phyloP scores from a whole-genome alignment of 2,329 filamentous ascomycete genomes.

The Diaporthe batatas region DNA sequence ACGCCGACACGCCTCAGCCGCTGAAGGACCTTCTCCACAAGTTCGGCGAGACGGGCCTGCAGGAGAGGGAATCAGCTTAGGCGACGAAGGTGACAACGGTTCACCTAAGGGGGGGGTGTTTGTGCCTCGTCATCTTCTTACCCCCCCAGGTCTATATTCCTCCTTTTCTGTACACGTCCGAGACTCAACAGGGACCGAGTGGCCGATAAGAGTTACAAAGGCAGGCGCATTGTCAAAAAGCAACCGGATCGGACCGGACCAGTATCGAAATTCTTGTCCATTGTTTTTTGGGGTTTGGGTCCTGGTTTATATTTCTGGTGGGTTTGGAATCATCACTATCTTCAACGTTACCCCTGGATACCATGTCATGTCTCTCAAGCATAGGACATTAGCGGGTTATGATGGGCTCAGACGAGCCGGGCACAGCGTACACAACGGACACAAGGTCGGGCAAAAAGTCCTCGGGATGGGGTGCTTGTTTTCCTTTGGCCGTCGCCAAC shows the following conservation, averaged over 20 bases:
- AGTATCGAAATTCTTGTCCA: constrained; percentile 29
- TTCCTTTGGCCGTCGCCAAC: background rate
- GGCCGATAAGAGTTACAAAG: constrained; percentile 2
- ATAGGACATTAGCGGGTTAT: constrained; percentile 13
- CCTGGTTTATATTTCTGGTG: background rate
- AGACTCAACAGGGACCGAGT: background rate
- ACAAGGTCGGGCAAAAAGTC: constrained; percentile 8
- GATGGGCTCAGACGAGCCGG: constrained; percentile 7
- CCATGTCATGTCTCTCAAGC: constrained; percentile 15
- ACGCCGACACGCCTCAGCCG: constrained; percentile 40
- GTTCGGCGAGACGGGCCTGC: constrained; percentile 8
- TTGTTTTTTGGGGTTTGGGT: constrained; percentile 4
- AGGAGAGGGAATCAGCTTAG: constrained; percentile 3
- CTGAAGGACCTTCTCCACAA: constrained; percentile 30
- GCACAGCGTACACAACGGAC: background rate
- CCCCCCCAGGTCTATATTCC: too few species aligned
- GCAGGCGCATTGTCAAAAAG: constrained; percentile 30
- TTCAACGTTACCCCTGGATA: constrained; percentile 26
- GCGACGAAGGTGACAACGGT: too few species aligned
- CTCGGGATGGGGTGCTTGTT: constrained; percentile 10
- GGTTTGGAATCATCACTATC: constrained; percentile 24
- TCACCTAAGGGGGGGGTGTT: too few species aligned
- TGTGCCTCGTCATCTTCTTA: too few species aligned
- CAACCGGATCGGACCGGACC: constrained; percentile 10
- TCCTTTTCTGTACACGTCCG: too few species aligned